phyloP scores from a whole-genome alignment of 345 rosid genomes.

The Lepidium sativum region DNA sequence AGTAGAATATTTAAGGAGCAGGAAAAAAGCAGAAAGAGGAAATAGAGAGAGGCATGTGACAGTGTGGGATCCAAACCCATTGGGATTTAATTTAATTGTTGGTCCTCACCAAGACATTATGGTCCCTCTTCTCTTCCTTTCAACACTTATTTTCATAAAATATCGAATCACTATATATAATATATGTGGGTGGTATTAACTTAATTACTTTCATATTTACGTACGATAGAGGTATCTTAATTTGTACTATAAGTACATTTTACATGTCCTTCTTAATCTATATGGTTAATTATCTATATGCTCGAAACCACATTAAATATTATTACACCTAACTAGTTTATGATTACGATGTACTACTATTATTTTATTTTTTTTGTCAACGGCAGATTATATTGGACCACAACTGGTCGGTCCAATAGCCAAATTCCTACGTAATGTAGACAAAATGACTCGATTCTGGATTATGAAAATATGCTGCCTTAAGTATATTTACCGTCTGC shows the following conservation, averaged over 20 bases:
- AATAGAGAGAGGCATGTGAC: conserved; percentile 31
- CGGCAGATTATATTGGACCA: no score
- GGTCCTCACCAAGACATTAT: conserved; percentile 43
- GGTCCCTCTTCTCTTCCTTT: conserved; percentile 38
- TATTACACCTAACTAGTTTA: neutral
- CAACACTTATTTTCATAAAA: neutral
- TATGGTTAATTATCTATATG: neutral
- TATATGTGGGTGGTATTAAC: neutral
- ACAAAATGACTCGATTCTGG: no score
- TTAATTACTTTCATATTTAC: conserved; percentile 1
- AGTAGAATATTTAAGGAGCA: conserved; percentile 18
- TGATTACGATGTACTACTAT: no score
- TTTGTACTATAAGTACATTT: conserved; percentile 22
- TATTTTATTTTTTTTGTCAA: no score
- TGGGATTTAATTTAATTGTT: conserved; percentile 38
- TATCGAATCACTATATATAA: neutral
- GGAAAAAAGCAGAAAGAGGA: conserved; percentile 10
- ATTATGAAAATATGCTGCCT: no score
- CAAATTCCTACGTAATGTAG: no score
- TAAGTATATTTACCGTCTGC: no score
- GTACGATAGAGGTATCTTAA: conserved; percentile 14
- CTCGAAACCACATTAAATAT: neutral
- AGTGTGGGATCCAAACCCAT: conserved; percentile 54
- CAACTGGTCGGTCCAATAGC: no score
- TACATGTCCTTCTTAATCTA: conserved; percentile 3